Conservation (phyloP, 768 basidiomycete species). For the Leccinellum luteum region DNA sequence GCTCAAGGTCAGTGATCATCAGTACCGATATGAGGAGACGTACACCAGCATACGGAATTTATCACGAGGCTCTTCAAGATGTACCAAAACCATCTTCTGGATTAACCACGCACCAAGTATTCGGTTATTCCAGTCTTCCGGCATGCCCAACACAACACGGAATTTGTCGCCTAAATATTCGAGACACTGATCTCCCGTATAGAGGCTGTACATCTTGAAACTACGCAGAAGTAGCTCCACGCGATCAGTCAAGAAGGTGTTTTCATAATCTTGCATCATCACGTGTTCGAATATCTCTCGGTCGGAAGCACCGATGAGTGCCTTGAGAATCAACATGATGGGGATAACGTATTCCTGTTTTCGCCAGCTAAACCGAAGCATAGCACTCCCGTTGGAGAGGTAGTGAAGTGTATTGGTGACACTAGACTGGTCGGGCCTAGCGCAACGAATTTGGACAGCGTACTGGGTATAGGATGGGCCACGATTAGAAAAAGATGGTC, state of each 20-base stretch:
- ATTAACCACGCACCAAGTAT: conserved; percentile 81
- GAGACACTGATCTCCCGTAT: conserved; percentile 87
- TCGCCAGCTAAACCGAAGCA: conserved; percentile 92
- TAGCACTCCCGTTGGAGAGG: conserved; percentile 94
- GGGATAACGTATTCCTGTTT: conserved; percentile 99
- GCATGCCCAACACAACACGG: conserved; percentile 83
- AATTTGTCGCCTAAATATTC: conserved; percentile 97
- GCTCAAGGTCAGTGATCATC: conserved; percentile 7
- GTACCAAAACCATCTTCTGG: conserved; percentile 85
- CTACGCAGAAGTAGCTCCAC: conserved; percentile 91
- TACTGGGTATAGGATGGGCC: conserved; percentile 94
- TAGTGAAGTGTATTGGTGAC: conserved; percentile 98
- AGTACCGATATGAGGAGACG: conserved; percentile 5
- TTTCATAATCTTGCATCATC: conserved; percentile 94
- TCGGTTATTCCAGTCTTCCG: conserved; percentile 90
- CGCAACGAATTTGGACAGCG: conserved; percentile 94
- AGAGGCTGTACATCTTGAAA: conserved; percentile 89
- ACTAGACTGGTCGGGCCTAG: conserved; percentile 88
- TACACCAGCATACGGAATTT: conserved; percentile 95
- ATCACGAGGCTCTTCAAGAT: conserved; percentile 81
- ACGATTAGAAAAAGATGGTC: conserved; percentile 87
- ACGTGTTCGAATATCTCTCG: conserved; percentile 96
- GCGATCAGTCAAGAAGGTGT: conserved; percentile 96
- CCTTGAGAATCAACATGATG: conserved; percentile 94
- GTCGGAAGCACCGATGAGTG: conserved; percentile 86